phyloP scores from a whole-genome alignment of 1,284 basidiomycete species.

The Amylostereum areolatum region DNA sequence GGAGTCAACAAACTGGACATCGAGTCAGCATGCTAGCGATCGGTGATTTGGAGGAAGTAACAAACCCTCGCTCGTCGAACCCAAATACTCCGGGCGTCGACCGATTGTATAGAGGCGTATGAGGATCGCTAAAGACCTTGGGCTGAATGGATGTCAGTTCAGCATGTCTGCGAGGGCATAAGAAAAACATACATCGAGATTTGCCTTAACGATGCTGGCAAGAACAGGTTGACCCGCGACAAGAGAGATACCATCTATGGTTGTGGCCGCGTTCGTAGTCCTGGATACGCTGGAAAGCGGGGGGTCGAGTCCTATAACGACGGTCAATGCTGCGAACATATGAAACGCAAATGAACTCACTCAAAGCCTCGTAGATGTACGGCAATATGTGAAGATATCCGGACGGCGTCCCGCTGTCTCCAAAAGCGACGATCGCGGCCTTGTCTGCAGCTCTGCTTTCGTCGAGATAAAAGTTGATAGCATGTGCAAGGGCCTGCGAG shows the following conservation, averaged over 20 bases:
- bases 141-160: background rate
- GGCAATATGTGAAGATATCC: conserved; percentile 29
- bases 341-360: conserved; percentile 25
- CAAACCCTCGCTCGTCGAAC: too few relatives aligned
- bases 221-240: conserved; percentile 30
- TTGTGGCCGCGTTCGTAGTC: conserved; percentile 24
- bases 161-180: conserved; percentile 16
- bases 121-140: too few relatives aligned
- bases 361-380: conserved; percentile 47
- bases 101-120: too few relatives aligned
- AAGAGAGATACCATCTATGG: conserved; percentile 23
- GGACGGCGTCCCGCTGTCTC: conserved; percentile 19
- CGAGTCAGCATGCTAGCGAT: background rate
- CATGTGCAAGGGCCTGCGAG: conserved; percentile 48
- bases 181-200: conserved; percentile 30
- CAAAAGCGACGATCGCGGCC: conserved; percentile 35
- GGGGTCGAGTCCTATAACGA: conserved; percentile 8
- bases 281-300: conserved; percentile 37
- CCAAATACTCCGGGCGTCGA: too few relatives aligned
- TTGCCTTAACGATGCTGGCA: conserved; percentile 36
- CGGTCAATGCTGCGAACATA: background rate
- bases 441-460: conserved; percentile 32
- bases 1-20: background rate
- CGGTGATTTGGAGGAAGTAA: background rate
- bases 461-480: conserved; percentile 61